Conservation (phyloP, 2,329 filamentous ascomycete species). For the Scytalidium sp. region DNA sequence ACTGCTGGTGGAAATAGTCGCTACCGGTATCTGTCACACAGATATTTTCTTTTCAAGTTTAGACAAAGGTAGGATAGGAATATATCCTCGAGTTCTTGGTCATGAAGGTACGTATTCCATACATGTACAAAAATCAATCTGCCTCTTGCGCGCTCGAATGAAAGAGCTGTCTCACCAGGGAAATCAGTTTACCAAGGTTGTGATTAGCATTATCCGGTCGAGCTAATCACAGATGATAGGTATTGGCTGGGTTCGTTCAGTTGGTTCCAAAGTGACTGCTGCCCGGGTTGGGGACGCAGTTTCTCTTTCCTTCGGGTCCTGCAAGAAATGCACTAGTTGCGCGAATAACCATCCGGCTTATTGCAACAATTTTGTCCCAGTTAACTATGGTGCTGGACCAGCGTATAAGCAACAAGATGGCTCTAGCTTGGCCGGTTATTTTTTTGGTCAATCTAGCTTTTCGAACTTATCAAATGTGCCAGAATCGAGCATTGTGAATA, state of each 20-base stretch:
- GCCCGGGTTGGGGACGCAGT: conserved; percentile 4
- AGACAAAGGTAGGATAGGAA: neutral
- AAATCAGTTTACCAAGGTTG: too few relatives aligned
- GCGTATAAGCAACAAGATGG: too few relatives aligned
- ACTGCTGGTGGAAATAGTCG: conserved; percentile 6
- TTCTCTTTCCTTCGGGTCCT: conserved; percentile 1
- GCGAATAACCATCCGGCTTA: conserved; percentile 1
- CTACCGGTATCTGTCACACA: conserved; percentile 6
- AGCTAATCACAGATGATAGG: too few relatives aligned
- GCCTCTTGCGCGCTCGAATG: too few relatives aligned
- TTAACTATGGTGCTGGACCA: too few relatives aligned
- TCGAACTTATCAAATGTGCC: conserved; percentile 26
- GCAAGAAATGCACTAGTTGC: conserved; percentile 3
- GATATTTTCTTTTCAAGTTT: neutral
- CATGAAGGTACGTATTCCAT: conserved; percentile 6
- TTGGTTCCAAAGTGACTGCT: conserved; percentile 1
- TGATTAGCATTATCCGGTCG: too few relatives aligned
- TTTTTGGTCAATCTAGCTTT: conserved; percentile 37
- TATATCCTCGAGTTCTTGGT: conserved; percentile 5
- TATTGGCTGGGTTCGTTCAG: conserved; percentile 2
- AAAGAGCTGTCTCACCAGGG: too few relatives aligned
- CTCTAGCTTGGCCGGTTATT: conserved; percentile 8
- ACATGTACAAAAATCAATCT: too few relatives aligned
- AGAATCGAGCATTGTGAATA: conserved; percentile 25
- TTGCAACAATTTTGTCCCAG: neutral